A percentile compares a stretch with the other conserved stretches of the same genome.
Conservation (phyloP, 352 stramenopile species). For the Hyphochytrium catenoides region DNA sequence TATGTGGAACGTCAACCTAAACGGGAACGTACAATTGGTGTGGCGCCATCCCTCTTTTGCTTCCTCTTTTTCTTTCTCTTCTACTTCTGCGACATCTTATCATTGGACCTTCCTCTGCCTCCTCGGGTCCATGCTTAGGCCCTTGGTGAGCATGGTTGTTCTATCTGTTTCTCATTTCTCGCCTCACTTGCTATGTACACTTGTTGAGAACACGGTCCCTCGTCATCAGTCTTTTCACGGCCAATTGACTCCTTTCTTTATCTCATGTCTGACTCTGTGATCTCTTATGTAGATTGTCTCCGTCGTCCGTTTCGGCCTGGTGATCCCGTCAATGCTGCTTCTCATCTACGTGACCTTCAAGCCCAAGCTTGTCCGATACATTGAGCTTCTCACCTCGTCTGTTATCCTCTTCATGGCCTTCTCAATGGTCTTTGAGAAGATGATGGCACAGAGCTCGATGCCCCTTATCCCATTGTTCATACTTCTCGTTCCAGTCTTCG, state of each 20-base stretch:
- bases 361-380: conserved; percentile 14
- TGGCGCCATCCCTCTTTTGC: conserved; percentile 23
- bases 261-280: conserved; percentile 28
- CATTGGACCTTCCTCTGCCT: too few species aligned
- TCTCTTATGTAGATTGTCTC: conserved; percentile 25
- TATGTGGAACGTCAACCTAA: too few species aligned
- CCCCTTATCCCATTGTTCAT: conserved; percentile 46
- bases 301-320: conserved; percentile 22
- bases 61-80: too few species aligned
- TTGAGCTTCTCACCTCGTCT: conserved; percentile 29
- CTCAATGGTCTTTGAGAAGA: conserved; percentile 52
- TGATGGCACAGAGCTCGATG: conserved; percentile 29
- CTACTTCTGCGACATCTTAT: too few species aligned
- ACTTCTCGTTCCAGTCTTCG: conserved; percentile 47
- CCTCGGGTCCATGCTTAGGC: too few species aligned
- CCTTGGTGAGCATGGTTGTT: too few species aligned
- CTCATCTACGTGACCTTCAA: conserved; percentile 6
- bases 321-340: conserved; percentile 17
- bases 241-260: conserved; percentile 15
- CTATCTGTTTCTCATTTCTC: too few species aligned
- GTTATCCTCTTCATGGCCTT: conserved; percentile 29
- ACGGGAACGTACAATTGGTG: too few species aligned
- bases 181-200: too few species aligned
- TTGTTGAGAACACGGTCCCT: conserved; percentile 19
- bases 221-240: conserved; percentile 16